Evolutionary conservation across 768 basidiomycete species (phyloP), one percentile per base, ranked within the genome.

Genomic region (Boletellus ananiceps): DNA sequence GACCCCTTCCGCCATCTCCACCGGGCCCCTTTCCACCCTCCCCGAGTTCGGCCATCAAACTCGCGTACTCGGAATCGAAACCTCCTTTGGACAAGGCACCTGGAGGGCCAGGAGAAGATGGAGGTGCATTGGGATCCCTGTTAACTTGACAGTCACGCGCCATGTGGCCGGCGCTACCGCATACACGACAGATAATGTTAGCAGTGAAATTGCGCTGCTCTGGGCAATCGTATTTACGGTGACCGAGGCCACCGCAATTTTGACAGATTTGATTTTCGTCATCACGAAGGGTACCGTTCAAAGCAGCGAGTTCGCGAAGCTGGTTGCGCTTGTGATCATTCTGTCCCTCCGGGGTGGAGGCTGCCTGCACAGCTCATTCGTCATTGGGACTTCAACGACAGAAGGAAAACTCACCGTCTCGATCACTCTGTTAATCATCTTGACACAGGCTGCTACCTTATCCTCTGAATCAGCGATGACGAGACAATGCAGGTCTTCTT

Each of bases 201-300:
- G 96, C 96, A 59, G 92, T 94, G 74, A 93, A 98, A 74, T 96
- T 96, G 69, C 89, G 85, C 70, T 96, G 92, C 72, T 97, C 92
- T 15, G 94, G 93, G 69, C 96, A 99, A 70, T 98, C 96, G 74
- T 93, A 98, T 82, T 97, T 94, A 71, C 95, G 87, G 66, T 97
- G 94, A 51, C 93, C 93, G 56, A 93, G 81, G 46, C 86, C 86
- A 63, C 89, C 92, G 67, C 90, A 94, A 64, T 95, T 95, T 74
- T 98, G 94, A 73, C 96, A 99, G 54, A 97, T 84, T 71, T 99
- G 96, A 65, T 98, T 98, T 74, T 99, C 96, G 67, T 99, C 96
- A 64, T 99, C 96, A 60, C 96, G 93, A 48, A 99, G 84, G 39
- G 96, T 99, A 72, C 96, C 96, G 65, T 99, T 99, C 49, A 99